A percentile compares a stretch with the other conserved stretches of the same genome.
Evolutionary conservation across 2,329 filamentous ascomycete species (phyloP).

Genomic region (Epichloe festucae): DNA sequence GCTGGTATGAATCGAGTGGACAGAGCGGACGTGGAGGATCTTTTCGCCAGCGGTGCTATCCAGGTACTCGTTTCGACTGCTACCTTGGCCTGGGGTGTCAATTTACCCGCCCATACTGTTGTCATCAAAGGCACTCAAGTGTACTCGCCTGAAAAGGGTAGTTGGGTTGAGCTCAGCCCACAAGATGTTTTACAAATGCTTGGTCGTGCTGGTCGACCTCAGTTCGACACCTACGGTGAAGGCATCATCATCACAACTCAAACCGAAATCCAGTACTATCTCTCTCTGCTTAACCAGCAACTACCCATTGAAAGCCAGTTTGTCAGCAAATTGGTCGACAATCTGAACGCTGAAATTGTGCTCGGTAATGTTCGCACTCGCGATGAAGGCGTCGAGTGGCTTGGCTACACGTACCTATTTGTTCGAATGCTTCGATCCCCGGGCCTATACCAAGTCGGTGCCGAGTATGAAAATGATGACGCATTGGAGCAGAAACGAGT

Average conservation of each 20-base stretch:
- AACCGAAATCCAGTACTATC: constrained; percentile 89
- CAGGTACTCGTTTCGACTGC: constrained; percentile 95
- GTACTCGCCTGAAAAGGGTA: constrained; percentile 96
- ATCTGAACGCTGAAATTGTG: constrained; percentile 91
- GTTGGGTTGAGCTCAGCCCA: constrained; percentile 93
- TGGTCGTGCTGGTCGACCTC: constrained; percentile 87
- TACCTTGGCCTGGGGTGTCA: constrained; percentile 98
- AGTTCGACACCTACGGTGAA: constrained; percentile 95
- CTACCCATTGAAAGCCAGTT: constrained; percentile 95
- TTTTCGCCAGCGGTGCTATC: constrained; percentile 82
- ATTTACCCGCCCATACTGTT: constrained; percentile 91
- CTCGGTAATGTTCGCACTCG: constrained; percentile 82
- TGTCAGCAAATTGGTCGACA: constrained; percentile 84
- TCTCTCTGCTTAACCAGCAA: constrained; percentile 93
- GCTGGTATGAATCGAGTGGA: constrained; percentile 95
- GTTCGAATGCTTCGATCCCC: constrained; percentile 95
- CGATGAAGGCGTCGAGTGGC: constrained; percentile 97
- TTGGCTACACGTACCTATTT: constrained; percentile 96
- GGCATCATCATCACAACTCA: constrained; percentile 98
- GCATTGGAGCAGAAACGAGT: constrained; percentile 91
- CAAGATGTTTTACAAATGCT: constrained; percentile 99
- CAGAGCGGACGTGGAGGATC: constrained; percentile 85
- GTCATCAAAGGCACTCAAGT: constrained; percentile 98
- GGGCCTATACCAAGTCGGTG: constrained; percentile 86
- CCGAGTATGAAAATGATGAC: constrained; percentile 88